Conservation (phyloP, 257 asterid species). For the Capsicum pubescens region DNA sequence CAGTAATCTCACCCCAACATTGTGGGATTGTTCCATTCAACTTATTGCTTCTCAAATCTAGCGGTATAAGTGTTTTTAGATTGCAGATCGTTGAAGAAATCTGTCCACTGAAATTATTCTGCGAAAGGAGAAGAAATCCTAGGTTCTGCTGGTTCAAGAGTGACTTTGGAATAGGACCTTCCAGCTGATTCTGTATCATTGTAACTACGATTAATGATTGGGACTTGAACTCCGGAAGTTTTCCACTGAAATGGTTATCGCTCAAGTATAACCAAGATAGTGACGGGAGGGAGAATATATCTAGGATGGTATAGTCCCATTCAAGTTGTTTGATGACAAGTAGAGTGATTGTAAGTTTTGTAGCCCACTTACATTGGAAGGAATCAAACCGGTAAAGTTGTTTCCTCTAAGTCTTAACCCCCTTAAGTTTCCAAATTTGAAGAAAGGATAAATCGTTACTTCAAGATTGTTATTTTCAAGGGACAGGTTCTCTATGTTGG, state of each 20-base stretch:
- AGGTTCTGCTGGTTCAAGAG: background rate
- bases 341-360: too few species aligned
- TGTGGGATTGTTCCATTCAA: background rate
- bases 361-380: too few species aligned
- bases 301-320: too few species aligned
- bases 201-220: too few species aligned
- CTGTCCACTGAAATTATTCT: background rate
- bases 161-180: background rate
- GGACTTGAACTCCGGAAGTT: too few species aligned
- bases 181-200: too few species aligned
- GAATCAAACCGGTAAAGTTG: background rate
- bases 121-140: background rate
- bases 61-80: rapidly evolving
- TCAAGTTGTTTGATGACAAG: too few species aligned
- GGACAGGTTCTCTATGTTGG: too few species aligned
- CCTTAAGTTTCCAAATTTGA: background rate
- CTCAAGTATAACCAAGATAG: too few species aligned
- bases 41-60: background rate
- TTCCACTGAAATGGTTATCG: too few species aligned
- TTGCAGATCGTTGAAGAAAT: background rate
- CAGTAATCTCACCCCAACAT: background rate
- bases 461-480: too few species aligned
- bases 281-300: too few species aligned
- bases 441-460: background rate
- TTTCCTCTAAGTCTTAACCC: background rate